Percentiles rank a stretch among this genome's conserved stretches.
Conservation (phyloP, 176 grass and related monocot genomes). For the Canna indica region DNA sequence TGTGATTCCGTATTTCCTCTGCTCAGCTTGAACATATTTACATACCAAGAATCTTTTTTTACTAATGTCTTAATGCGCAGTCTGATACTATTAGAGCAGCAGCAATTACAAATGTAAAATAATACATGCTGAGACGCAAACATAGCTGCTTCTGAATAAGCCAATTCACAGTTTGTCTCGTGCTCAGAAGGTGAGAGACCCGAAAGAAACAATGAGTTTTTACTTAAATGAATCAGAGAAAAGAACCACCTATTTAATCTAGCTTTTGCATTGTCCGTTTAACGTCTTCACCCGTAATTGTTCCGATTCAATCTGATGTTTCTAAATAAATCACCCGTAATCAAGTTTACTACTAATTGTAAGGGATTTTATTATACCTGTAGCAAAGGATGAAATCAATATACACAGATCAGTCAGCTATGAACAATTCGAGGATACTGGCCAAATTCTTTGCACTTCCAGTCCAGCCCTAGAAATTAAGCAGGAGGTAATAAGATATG, state of each 20-base stretch:
- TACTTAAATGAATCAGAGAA: background rate
- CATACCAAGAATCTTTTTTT: background rate
- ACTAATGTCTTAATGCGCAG: no score
- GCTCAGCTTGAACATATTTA: background rate
- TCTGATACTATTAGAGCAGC: no score
- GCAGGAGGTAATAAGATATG: background rate
- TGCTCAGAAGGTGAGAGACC: no score
- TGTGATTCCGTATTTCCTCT: slow-evolving; percentile 23
- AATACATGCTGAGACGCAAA: no score
- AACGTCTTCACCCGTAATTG: no score
- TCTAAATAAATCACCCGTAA: background rate
- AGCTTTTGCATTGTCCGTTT: background rate
- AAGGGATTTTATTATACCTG: background rate
- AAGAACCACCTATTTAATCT: background rate
- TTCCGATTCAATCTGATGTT: no score
- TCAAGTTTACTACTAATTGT: background rate
- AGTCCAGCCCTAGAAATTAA: background rate
- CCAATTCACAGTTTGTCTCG: no score
- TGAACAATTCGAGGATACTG: background rate
- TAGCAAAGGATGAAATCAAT: background rate
- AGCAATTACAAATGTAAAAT: no score
- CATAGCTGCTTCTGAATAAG: no score
- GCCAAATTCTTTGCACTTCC: background rate
- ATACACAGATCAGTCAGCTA: background rate
- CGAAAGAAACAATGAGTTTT: no score